Conservation (phyloP, 2,329 filamentous ascomycete species). For the Pseudogymnoascus destructans region DNA sequence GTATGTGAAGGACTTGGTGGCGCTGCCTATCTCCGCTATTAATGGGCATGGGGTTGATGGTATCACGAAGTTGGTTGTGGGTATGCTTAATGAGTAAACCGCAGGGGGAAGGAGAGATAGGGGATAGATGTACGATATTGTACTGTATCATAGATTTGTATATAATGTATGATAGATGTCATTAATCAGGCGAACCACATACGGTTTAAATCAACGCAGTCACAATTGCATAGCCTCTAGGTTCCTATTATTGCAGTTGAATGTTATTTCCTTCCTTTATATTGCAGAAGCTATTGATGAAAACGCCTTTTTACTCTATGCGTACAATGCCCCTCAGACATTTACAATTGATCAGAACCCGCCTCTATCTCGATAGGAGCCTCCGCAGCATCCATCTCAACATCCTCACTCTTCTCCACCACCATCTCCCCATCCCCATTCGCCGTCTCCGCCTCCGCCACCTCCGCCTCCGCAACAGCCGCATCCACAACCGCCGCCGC, state of each 20-base stretch:
- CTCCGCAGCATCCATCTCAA: constrained; percentile 10
- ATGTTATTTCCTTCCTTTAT: constrained; percentile 9
- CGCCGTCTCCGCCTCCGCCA: constrained; percentile 12
- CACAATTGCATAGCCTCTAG: background rate
- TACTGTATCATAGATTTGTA: background rate
- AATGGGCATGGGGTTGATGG: constrained; percentile 68
- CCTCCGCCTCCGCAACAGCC: constrained; percentile 12
- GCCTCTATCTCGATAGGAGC: background rate
- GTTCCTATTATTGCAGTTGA: background rate
- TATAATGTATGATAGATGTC: constrained; percentile 6
- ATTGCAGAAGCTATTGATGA: background rate
- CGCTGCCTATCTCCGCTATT: constrained; percentile 82
- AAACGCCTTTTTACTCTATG: constrained; percentile 8
- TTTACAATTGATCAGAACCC: constrained; percentile 1
- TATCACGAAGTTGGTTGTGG: constrained; percentile 60
- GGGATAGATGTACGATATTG: background rate
- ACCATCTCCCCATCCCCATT: background rate
- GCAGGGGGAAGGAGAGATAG: background rate
- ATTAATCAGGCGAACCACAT: background rate
- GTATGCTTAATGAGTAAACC: constrained; percentile 42
- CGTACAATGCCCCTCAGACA: background rate
- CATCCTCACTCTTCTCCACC: background rate
- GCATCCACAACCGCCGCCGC: constrained; percentile 8
- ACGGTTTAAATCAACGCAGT: background rate
- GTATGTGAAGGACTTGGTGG: constrained; percentile 50